Conservation (phyloP, 306 rosid species). For the Vigna reflexopilosa region DNA sequence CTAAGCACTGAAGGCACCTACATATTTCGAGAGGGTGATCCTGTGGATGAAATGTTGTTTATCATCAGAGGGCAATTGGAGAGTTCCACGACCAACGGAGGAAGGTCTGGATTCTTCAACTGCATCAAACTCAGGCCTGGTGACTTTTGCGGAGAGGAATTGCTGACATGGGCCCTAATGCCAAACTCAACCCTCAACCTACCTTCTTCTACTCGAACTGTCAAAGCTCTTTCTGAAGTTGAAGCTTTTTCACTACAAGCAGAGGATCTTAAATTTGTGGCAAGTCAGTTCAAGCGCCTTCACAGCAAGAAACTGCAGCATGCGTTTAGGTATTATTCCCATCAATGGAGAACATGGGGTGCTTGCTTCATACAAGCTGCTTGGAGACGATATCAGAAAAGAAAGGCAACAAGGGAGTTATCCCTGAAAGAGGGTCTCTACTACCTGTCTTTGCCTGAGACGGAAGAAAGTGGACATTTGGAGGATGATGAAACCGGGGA, state of each 20-base stretch:
- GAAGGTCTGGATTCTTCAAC: constrained; percentile 81
- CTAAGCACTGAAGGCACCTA: constrained; percentile 77
- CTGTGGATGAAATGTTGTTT: constrained; percentile 84
- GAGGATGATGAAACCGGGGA: constrained; percentile 39
- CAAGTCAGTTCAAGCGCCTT: constrained; percentile 84
- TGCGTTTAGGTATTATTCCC: constrained; percentile 50
- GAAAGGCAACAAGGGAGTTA: constrained; percentile 67
- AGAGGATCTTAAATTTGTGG: constrained; percentile 79
- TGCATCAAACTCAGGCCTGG: constrained; percentile 84
- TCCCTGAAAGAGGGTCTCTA: constrained; percentile 57
- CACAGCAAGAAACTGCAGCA: constrained; percentile 74
- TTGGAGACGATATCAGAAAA: constrained; percentile 69
- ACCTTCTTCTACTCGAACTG: constrained; percentile 86
- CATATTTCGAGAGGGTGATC: constrained; percentile 78
- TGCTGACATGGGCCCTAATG: constrained; percentile 91
- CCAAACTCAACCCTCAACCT: constrained; percentile 74
- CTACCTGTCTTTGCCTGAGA: constrained; percentile 46
- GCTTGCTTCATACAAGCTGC: constrained; percentile 80
- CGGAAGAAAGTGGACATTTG: constrained; percentile 37
- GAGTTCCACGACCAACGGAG: constrained; percentile 92
- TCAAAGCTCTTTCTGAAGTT: constrained; percentile 74
- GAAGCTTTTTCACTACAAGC: constrained; percentile 88
- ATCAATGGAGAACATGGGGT: constrained; percentile 89
- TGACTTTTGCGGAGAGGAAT: constrained; percentile 88
- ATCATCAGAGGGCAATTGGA: constrained; percentile 88